A percentile compares a stretch with the other conserved stretches of the same genome.
phyloP scores from a whole-genome alignment of 306 rosid species.

The Begonia masoniana region DNA sequence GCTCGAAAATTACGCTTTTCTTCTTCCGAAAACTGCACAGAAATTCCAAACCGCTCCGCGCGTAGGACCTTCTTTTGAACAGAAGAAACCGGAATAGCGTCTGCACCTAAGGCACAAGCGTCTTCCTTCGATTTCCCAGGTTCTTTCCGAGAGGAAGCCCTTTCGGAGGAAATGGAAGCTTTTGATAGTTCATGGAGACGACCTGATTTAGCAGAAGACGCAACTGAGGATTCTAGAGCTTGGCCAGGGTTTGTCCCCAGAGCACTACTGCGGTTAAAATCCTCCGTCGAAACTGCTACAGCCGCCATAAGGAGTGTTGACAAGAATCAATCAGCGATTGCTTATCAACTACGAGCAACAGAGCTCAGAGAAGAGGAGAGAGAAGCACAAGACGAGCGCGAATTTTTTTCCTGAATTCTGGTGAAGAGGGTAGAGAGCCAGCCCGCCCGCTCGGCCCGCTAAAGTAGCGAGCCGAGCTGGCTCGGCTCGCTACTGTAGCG shows the following conservation, averaged over 20 bases:
- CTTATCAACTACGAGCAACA: no score
- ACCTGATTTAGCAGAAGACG: constrained; percentile 20
- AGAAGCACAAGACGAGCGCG: no score
- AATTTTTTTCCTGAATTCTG: no score
- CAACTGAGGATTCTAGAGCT: constrained; percentile 29
- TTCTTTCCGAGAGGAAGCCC: constrained; percentile 6
- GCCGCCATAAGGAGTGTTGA: constrained; percentile 30
- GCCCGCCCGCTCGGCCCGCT: no score
- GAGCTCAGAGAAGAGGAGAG: no score
- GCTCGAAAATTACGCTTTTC: constrained; percentile 90
- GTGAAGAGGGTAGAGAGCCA: no score
- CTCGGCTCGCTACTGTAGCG: no score
- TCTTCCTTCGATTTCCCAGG: constrained; percentile 19
- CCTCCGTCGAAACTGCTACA: constrained; percentile 10
- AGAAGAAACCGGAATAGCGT: constrained; percentile 28
- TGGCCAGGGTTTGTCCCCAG: constrained; percentile 35
- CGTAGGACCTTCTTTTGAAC: constrained; percentile 75
- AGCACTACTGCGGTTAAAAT: constrained; percentile 16
- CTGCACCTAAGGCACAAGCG: constrained; percentile 7
- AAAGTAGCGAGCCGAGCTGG: no score
- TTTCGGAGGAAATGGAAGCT: not conserved
- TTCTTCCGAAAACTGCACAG: constrained; percentile 60
- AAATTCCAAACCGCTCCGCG: constrained; percentile 81
- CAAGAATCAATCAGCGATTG: no score
- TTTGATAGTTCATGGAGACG: constrained; percentile 11